Percentiles rank a stretch among this genome's conserved stretches.
phyloP scores from a whole-genome alignment of 78 protist species.

The Monocercomonoides exilis region DNA sequence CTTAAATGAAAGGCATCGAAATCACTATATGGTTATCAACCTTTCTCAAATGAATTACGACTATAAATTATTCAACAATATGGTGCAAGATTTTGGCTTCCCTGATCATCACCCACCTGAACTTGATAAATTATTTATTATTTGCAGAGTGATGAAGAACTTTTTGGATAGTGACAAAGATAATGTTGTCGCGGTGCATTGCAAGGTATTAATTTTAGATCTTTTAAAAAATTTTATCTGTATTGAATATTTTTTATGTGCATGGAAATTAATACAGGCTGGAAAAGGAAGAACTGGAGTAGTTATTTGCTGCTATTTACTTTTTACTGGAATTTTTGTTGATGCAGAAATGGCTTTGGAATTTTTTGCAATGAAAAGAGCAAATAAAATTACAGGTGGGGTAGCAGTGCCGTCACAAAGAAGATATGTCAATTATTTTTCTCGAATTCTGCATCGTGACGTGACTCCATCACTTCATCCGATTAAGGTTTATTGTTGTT shows the following conservation, averaged over 20 bases:
- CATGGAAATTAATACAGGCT: no score
- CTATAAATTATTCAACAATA: background rate
- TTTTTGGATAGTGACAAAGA: background rate
- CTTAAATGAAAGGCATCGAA: background rate
- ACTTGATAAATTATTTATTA: background rate
- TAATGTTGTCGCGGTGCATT: slow-evolving; percentile 1
- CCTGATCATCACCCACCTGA: slow-evolving; percentile 43
- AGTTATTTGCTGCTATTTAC: slow-evolving; percentile 15
- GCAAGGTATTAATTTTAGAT: no score
- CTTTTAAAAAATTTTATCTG: no score
- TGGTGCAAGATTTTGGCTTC: slow-evolving; percentile 24
- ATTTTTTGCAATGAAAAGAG: background rate
- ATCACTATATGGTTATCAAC: slow-evolving; percentile 24
- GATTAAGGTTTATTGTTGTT: no score
- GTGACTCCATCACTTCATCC: no score
- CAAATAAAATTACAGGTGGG: background rate
- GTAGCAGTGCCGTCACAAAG: slow-evolving; percentile 23
- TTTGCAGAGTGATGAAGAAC: background rate
- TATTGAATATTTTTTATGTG: no score
- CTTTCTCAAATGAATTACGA: slow-evolving; percentile 13
- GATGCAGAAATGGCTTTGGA: background rate
- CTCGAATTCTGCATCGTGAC: no score
- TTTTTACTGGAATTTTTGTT: background rate
- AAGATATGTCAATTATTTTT: slow-evolving; percentile 20
- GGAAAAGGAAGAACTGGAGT: slow-evolving; percentile 5